phyloP scores from a whole-genome alignment of 228 moss, liverwort and hornwort species.

The Sphagnum magellanicum region DNA sequence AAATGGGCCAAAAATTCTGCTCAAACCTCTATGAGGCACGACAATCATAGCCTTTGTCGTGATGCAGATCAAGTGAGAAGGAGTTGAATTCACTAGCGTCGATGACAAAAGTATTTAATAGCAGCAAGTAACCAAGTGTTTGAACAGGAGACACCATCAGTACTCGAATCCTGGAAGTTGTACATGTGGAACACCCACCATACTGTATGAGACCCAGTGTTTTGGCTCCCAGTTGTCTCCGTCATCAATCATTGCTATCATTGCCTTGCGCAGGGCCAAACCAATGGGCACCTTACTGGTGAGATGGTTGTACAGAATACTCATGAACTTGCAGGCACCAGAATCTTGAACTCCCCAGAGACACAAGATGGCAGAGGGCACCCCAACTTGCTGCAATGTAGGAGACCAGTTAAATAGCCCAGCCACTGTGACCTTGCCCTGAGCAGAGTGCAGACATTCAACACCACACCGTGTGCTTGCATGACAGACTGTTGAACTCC shows the following conservation, averaged over 20 bases:
- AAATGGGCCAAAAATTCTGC: too few relatives aligned
- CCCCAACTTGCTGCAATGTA: conserved; percentile 6
- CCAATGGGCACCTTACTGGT: conserved; percentile 4
- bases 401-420: conserved; percentile 4
- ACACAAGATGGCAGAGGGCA: conserved; percentile 3
- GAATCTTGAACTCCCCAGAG: conserved; percentile 4
- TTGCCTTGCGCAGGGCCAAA: conserved; percentile 1
- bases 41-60: too few relatives aligned
- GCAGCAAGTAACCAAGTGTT: too few relatives aligned
- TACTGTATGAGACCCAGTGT: too few relatives aligned
- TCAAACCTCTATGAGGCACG: too few relatives aligned
- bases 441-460: conserved; percentile 4
- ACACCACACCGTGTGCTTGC: conserved; percentile 1
- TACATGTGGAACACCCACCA: too few relatives aligned
- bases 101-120: too few relatives aligned
- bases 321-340: conserved; percentile 2
- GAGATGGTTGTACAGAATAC: neutral
- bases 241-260: conserved; percentile 2
- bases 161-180: too few relatives aligned
- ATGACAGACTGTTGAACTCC: neutral
- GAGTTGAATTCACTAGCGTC: too few relatives aligned
- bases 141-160: too few relatives aligned
- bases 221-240: neutral
- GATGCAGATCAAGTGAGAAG: too few relatives aligned
- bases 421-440: neutral